Evolutionary conservation across 371 early-diverging fungal genomes (phyloP), one percentile per base, ranked within the genome.

Genomic region (Mucor lusitanicus): DNA sequence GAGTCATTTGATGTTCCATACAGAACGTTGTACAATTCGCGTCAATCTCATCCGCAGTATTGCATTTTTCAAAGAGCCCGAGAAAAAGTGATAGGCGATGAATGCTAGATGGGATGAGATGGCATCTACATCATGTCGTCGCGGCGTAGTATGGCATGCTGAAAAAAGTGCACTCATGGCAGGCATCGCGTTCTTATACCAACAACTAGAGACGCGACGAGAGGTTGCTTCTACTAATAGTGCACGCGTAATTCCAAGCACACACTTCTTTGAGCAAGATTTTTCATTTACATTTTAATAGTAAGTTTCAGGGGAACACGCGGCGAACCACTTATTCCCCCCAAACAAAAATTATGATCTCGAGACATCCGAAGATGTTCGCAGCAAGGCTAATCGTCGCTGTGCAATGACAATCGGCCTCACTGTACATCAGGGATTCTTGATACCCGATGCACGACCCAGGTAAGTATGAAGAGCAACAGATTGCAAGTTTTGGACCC

Each of bases 301-400:
- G 30, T 15, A 6, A 32, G 64, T 23, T 53, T 53, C 74, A 65
- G 74, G 72, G 76, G 61, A 64, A 56, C 56, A 57, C 59, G 64
- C 70, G 74, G 79, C 79, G 74, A 71, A 76, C 76, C 74, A 76
- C 72, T 57, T 54, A 70, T 21, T 53, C 67, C 74, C 74, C 80
- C 74, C 62, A 73, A 76, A 55, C 76, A 79, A 72, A 79, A 79
- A 79, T 79, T 79, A 60, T 69, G 71, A 74, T 64, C 74, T 76
- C 79, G 79, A 79, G 76, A 79, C 76, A 74, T 61, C 76, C 74
- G 63, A 71, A 63, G 76, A 62, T 68, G 76, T 79, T 79, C 79
- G 79, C 70, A 74, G 74, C 63, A 69, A 57, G 42, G 61, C 68
- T 63, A 70, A 59, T 65, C 69, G 65, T 71, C 79, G 76, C 60